phyloP scores from a whole-genome alignment of 805 yeast genomes.

The Barnettozyma vustinii region DNA sequence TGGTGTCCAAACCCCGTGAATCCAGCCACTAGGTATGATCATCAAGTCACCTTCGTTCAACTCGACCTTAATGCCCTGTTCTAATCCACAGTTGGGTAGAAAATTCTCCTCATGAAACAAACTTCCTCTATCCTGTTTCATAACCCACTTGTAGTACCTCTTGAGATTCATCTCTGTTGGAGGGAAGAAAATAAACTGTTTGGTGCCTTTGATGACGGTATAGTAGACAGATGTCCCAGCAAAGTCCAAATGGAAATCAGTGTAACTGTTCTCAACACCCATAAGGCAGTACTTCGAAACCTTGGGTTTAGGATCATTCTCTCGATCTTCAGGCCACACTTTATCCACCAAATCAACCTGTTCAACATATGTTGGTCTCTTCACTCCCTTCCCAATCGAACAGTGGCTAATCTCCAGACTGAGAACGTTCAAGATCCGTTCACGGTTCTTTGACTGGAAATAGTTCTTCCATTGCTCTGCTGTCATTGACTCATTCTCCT shows the following conservation, averaged over 20 bases:
- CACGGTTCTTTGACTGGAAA: slow-evolving; percentile 47
- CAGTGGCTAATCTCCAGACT: slow-evolving; percentile 72
- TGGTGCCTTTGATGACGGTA: slow-evolving; percentile 70
- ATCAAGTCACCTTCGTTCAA: slow-evolving; percentile 64
- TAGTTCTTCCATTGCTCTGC: slow-evolving; percentile 72
- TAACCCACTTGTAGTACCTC: slow-evolving; percentile 69
- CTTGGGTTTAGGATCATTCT: slow-evolving; percentile 37
- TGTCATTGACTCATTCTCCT: slow-evolving; percentile 58
- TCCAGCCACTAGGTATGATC: slow-evolving; percentile 89
- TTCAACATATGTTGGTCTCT: slow-evolving; percentile 62
- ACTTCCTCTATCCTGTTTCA: slow-evolving; percentile 10
- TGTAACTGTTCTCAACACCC: slow-evolving; percentile 76
- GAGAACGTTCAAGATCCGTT: slow-evolving; percentile 72
- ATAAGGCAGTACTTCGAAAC: slow-evolving; percentile 77
- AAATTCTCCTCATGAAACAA: slow-evolving; percentile 5
- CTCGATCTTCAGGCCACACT: slow-evolving; percentile 44
- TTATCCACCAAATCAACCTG: slow-evolving; percentile 63
- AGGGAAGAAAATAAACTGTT: slow-evolving; percentile 72
- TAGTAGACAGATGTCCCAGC: slow-evolving; percentile 92
- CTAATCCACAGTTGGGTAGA: slow-evolving; percentile 14
- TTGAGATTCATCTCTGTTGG: slow-evolving; percentile 62
- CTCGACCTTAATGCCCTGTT: slow-evolving; percentile 49
- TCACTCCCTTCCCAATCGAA: slow-evolving; percentile 38
- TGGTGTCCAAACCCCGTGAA: slow-evolving; percentile 85
- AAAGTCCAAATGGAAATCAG: slow-evolving; percentile 89